Evolutionary conservation across 2,329 filamentous ascomycete genomes (phyloP).

Genomic region (Aspergillus tubingensis): DNA sequence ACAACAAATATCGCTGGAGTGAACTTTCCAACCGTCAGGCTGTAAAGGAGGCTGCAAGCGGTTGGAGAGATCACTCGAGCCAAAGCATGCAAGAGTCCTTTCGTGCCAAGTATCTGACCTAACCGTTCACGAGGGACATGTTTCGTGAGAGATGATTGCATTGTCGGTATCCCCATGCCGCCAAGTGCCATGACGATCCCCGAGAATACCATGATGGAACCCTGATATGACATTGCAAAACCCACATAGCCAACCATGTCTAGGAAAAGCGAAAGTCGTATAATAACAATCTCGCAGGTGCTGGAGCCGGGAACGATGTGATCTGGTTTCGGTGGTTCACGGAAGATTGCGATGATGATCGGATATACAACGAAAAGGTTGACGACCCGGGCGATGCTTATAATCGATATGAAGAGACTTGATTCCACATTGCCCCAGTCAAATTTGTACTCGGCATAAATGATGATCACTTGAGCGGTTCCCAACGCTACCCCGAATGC

Average conservation of each 20-base stretch:
- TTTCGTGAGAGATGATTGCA: constrained; percentile 84
- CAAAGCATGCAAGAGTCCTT: constrained; percentile 80
- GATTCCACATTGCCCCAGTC: constrained; percentile 80
- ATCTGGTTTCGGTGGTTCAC: constrained; percentile 41
- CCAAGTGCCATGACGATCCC: constrained; percentile 76
- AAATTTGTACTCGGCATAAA: constrained; percentile 81
- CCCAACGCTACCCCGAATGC: constrained; percentile 83
- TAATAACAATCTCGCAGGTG: constrained; percentile 71
- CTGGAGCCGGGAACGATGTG: constrained; percentile 69
- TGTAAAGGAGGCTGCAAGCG: constrained; percentile 84
- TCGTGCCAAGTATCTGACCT: constrained; percentile 85
- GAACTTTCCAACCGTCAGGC: constrained; percentile 73
- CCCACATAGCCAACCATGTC: constrained; percentile 76
- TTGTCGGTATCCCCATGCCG: constrained; percentile 79
- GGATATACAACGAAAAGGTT: constrained; percentile 76
- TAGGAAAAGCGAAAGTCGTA: constrained; percentile 73
- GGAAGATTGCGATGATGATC: constrained; percentile 72
- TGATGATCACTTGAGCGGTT: constrained; percentile 74
- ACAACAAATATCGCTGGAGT: constrained; percentile 83
- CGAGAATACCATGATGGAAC: constrained; percentile 67
- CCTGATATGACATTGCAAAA: constrained; percentile 66
- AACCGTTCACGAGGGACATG: constrained; percentile 81
- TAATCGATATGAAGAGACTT: constrained; percentile 76
- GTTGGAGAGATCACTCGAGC: constrained; percentile 77
- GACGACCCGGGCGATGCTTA: constrained; percentile 74